Evolutionary conservation across 371 early-diverging fungal species (phyloP), one percentile per base, ranked within the genome.

Genomic region (Mucor saturninus): DNA sequence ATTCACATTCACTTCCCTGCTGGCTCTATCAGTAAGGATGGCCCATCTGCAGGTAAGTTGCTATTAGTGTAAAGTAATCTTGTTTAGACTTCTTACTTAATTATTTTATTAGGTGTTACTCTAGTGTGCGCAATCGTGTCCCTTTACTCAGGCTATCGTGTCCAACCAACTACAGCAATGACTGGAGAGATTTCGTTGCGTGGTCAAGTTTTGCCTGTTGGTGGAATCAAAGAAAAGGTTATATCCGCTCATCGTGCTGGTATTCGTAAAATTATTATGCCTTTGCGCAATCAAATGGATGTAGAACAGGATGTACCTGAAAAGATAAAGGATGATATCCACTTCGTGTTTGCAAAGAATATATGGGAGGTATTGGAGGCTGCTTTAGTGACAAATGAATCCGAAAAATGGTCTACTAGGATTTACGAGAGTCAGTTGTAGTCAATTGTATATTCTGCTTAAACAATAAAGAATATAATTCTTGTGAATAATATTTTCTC

Each of bases 221-320:
- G 94, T 1, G 95, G 95, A 5, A 87, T 95, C 64, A 90, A 91
- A 72, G 94, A 94, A 75, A 95, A 95, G 70, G 83, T 91, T 8
- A 81, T 92, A 43, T 91, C 93, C 0, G 94, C 94, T 1, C 92
- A 93, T 68, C 87, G 92, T 10, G 88, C 89, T 14, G 91, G 91
- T 15, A 83, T 94, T 7, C 72, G 72, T 43, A 83, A 76, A 64
- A 75, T 88, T 49, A 78, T 88, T 29, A 58, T 88, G 57, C 87
- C 87, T 0, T 50, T 68, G 13, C 65, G 75, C 11, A 88, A 88
- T 62, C 72, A 75, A 26, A 80, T 77, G 61, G 85, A 85, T 54
- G 82, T 85, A 6, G 71, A 73, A 14, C 71, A 74, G 35, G 91
- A 90, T 54, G 82, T 93, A 3, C 93, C 91, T 1, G 72, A 68